Base-by-base conservation (phyloP, 2,329 filamentous ascomycete genomes). In the Meredithiella fracta region DNA sequence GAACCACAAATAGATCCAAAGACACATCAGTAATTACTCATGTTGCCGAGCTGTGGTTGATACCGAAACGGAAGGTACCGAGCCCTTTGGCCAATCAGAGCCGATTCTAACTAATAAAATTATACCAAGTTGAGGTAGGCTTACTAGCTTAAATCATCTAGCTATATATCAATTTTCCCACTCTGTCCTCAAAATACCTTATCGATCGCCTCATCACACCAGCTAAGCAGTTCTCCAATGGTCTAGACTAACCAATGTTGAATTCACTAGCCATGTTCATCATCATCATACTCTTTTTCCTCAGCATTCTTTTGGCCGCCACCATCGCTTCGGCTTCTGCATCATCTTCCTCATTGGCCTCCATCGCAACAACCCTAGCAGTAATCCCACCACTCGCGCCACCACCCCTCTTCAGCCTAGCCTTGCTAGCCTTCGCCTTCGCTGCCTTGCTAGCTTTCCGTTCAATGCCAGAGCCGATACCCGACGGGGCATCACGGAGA, bases 401-500 rank as follows among this genome's bases (percentile, higher is more conserved):
- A 2, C 60, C 60, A 37, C 60, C 60, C 26, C 26, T 55, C 22
- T 22, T 44, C 2, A 20, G 20, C 14, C 26, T 20, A 15, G 22
- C 9, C 25, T 23, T 49, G 20, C 55, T 47, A 53, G 55, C 60
- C 47, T 59, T 55, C 14, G 64, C 63, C 60, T 66, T 69, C 57
- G 64, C 65, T 38, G 65, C 64, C 49, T 67, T 67, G 49, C 64
- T 62, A 63, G 70, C 64, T 68, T 72, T 68, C 64, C 69, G 66
- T 65, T 75, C 61, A 68, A 77, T 66, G 8, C 77, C 76, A 1
- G 73, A 74, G 34, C 82, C 82, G 55, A 98, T 94, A 52, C 86
- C 85, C 3, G 85, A 85, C 0, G 92, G 92, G 31, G 87, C 82
- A 67, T 98, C 92, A 60, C 94, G 77, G 61, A 98, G 71, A 1